A percentile compares a stretch with the other conserved stretches of the same genome.
These are phyloP conservation scores for Solanum ahanhuiri DNA, from an alignment of 257 asterid genomes.

Conservation along the genomic window DNA sequence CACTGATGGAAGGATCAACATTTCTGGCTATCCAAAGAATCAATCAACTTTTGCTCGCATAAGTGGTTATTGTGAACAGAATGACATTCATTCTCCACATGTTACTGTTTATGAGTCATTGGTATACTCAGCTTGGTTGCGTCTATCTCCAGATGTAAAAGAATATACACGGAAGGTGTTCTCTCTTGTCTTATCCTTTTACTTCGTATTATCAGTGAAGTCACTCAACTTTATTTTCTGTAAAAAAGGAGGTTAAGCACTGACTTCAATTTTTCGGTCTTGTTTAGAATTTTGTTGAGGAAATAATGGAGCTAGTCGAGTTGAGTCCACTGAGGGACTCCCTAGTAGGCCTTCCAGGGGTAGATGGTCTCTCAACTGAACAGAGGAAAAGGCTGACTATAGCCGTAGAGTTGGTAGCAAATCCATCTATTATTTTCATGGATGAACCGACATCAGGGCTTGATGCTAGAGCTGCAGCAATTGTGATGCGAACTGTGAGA, in stretches of 20 bases:
- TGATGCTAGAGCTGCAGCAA: constrained; percentile 93
- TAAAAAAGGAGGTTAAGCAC: neutral
- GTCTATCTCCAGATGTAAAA: constrained; percentile 66
- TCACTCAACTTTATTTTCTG: neutral
- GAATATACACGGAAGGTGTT: constrained; percentile 42
- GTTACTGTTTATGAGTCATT: constrained; percentile 81
- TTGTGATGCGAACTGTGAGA: constrained; percentile 79
- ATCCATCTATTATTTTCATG: constrained; percentile 90
- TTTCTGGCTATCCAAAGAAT: constrained; percentile 83
- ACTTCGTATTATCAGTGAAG: neutral
- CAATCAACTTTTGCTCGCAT: constrained; percentile 80
- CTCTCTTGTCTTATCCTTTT: neutral
- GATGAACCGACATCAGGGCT: constrained; percentile 92
- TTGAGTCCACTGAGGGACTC: constrained; percentile 52
- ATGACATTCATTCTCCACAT: constrained; percentile 79
- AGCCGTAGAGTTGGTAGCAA: constrained; percentile 85
- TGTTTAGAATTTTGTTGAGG: constrained; percentile 72
- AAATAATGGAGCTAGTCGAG: constrained; percentile 85
- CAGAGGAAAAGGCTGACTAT: constrained; percentile 82
- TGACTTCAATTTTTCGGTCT: neutral
- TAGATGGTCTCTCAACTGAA: constrained; percentile 78
- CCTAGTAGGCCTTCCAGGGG: constrained; percentile 81
- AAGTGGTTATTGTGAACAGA: constrained; percentile 89
- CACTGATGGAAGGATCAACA: constrained; percentile 60
- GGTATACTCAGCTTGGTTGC: constrained; percentile 82